Evolutionary conservation across 805 yeast genomes (phyloP), one percentile per base, ranked within the genome.

Genomic region (Danielia oregonensis): DNA sequence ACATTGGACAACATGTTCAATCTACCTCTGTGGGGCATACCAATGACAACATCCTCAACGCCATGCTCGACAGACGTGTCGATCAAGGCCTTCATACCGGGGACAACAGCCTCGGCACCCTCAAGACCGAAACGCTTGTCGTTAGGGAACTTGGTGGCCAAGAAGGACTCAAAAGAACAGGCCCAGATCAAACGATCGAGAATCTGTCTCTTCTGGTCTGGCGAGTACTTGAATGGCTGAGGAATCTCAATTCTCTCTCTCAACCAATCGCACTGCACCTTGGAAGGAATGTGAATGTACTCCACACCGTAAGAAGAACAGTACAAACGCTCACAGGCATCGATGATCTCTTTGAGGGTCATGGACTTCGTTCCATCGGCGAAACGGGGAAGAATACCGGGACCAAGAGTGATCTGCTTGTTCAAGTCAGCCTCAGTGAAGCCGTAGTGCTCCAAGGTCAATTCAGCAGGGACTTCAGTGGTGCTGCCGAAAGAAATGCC

Each of bases 1-100:
- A 93, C 97, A 70, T 93, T 93, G 41, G 97, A 87, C 66, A 93
- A 78, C 82, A 93, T 89, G 66, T 93, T 93, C 55, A 93, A 75
- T 72, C 99, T 82, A 69, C 99, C 99, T 77, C 99, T 86, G 69
- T 93, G 99, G 35, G 99, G 97, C 97, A 93, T 93, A 72, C 99
- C 99, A 53, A 93, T 83, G 54, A 91, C 94, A 43, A 93, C 81
- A 61, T 91, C 97, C 67, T 89, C 96, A 34, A 91, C 82, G 52
- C 99, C 99, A 43, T 72, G 68, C 48, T 85, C 94, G 32, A 89
- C 97, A 29, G 96, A 76, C 48, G 88, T 81, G 66, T 93, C 99
- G 59, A 93, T 88, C 59, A 93, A 64, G 32, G 96, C 84, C 72
- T 93, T 93, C 74, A 93, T 82, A 71, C 97, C 98, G 29, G 97